Conservation (phyloP, 2,329 filamentous ascomycete genomes). For the Teratosphaeria epicoccoides region DNA sequence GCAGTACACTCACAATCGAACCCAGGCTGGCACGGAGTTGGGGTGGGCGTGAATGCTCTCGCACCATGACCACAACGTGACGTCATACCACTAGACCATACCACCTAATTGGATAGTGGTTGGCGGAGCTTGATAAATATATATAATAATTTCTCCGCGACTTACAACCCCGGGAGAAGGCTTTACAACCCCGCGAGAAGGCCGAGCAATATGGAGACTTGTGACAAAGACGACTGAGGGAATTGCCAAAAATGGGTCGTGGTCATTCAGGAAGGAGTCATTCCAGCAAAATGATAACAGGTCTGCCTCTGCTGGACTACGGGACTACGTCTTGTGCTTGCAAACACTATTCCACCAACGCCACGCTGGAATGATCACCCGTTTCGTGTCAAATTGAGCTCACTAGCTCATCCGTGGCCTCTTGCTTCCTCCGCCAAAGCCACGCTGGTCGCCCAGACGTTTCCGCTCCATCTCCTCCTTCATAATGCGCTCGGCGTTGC, state of each 20-base stretch:
- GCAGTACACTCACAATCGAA: constrained; percentile 6
- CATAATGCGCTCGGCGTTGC: constrained; percentile 82
- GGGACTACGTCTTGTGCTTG: too few relatives aligned
- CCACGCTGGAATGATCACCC: constrained; percentile 3
- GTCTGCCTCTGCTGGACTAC: too few relatives aligned
- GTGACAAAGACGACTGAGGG: too few relatives aligned
- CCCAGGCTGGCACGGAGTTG: constrained; percentile 8
- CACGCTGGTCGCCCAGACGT: constrained; percentile 23
- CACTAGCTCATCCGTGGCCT: constrained; percentile 14
- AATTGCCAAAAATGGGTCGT: too few relatives aligned
- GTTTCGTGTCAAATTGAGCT: not conserved
- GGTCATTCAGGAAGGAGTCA: too few relatives aligned
- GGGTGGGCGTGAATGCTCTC: not conserved
- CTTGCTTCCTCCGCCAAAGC: constrained; percentile 14
- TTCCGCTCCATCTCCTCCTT: constrained; percentile 44
- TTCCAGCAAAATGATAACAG: too few relatives aligned
- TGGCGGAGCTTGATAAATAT: too few relatives aligned
- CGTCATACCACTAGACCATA: constrained; percentile 12
- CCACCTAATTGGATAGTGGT: constrained; percentile 1
- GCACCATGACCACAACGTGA: constrained; percentile 6
- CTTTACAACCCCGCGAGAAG: too few relatives aligned
- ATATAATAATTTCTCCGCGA: too few relatives aligned
- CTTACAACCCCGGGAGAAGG: too few relatives aligned
- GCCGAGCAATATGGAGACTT: too few relatives aligned
- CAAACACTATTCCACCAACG: constrained; percentile 1